Base-by-base conservation (phyloP, 106 monocot species). In the Xerophyta viscosa region DNA sequence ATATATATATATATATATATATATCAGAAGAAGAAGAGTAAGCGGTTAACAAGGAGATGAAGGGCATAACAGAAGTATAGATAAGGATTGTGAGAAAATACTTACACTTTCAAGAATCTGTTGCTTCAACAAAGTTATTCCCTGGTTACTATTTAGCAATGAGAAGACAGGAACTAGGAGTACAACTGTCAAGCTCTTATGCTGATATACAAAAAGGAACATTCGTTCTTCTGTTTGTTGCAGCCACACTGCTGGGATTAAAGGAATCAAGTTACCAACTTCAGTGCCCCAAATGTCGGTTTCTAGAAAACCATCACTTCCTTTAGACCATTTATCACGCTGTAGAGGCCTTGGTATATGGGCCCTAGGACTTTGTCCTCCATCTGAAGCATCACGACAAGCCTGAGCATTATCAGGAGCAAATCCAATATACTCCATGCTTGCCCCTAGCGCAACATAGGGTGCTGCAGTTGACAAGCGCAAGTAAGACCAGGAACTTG, bases 31-130 rank as follows among this genome's bases (percentile, higher is more conserved):
- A n/a, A n/a, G n/a, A n/a, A n/a, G n/a, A n/a, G n/a, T n/a, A n/a
- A n/a, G n/a, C n/a, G n/a, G n/a, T n/a, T n/a, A n/a, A n/a, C n/a
- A n/a, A n/a, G n/a, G n/a, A n/a, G n/a, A n/a, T n/a, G n/a, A n/a
- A n/a, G n/a, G n/a, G n/a, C n/a, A n/a, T n/a, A n/a, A n/a, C n/a
- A n/a, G n/a, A n/a, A n/a, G 20, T 20, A 48, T 48, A 48, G 12
- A 48, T 20, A 48, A 48, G 24, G 7, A 36, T 6, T 36, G 33
- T 11, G 11, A 11, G 33, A 36, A 17, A 13, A 37, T 45, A 74
- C 93, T 70, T 12, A 96, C 96, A 74, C 81, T 85, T 79, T 96
- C 89, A 59, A 86, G 52, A 63, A 96, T 31, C 63, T 81, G 77
- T 51, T 76, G 73, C 71, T 89, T 96, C 56, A 81, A 39, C 29